Evolutionary conservation across 768 basidiomycete species (phyloP).

Genomic region (Rhodotorula kratochvilovae): DNA sequence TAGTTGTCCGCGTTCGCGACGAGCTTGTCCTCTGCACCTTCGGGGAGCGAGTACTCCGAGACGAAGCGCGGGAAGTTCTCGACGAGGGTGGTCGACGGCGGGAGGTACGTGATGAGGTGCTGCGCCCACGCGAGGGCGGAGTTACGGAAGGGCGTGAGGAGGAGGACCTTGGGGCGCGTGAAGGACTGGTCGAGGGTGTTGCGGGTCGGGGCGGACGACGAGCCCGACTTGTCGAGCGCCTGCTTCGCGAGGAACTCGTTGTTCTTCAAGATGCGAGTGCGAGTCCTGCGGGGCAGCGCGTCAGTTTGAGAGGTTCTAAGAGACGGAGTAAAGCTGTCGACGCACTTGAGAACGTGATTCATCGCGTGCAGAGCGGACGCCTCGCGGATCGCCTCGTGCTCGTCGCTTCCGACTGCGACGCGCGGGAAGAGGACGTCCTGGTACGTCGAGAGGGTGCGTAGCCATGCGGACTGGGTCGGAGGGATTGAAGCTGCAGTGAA

Average conservation of each 20-base stretch:
- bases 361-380: conserved; percentile 71
- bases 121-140: conserved; percentile 75
- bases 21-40: conserved; percentile 74
- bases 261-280: conserved; percentile 81
- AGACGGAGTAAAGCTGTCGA: conserved; percentile 5
- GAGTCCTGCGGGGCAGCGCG: conserved; percentile 60
- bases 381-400: conserved; percentile 63
- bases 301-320: not conserved
- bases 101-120: conserved; percentile 57
- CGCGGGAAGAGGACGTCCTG: conserved; percentile 73
- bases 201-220: conserved; percentile 50
- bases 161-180: conserved; percentile 86
- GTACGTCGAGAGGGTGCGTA: conserved; percentile 51
- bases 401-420: conserved; percentile 55
- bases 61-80: conserved; percentile 82
- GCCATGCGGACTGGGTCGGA: conserved; percentile 4
- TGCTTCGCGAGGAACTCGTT: conserved; percentile 82
- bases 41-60: conserved; percentile 74
- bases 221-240: conserved; percentile 54
- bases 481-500: not conserved
- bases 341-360: conserved; percentile 84
- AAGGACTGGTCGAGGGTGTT: conserved; percentile 90
- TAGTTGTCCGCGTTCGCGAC: conserved; percentile 64
- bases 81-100: conserved; percentile 50
- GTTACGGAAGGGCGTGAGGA: conserved; percentile 89